Evolutionary conservation across 805 yeast species (phyloP).

Genomic region (Barnettozyma siamensis): DNA sequence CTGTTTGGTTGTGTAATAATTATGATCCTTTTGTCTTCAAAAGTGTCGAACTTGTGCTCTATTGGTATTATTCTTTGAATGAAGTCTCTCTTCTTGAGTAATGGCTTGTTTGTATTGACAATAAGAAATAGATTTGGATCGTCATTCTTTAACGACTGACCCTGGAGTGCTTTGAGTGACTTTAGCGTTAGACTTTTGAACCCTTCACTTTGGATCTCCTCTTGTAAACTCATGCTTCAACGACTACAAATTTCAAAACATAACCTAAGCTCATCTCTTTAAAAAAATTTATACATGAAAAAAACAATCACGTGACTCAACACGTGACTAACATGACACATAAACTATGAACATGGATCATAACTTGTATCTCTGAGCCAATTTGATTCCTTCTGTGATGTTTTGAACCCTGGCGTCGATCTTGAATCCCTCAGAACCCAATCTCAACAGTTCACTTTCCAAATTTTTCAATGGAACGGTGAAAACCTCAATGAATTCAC

Average conservation of each 20-base stretch:
- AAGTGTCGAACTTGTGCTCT: not conserved
- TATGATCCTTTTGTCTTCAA: slow-evolving; percentile 30
- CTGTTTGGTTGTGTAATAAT: slow-evolving; percentile 61
- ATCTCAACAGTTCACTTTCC: slow-evolving; percentile 44
- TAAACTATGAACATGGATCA: not conserved
- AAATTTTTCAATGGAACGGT: slow-evolving; percentile 57
- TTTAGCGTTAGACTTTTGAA: slow-evolving; percentile 3
- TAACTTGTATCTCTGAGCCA: slow-evolving; percentile 40
- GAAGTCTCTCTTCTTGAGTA: slow-evolving; percentile 39
- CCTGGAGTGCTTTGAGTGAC: slow-evolving; percentile 7
- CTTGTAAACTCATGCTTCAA: not conserved
- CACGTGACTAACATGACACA: not conserved
- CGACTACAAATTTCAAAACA: too few relatives aligned
- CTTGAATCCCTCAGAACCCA: slow-evolving; percentile 61
- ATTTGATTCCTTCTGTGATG: slow-evolving; percentile 71
- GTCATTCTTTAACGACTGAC: not conserved
- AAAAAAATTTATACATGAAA: slow-evolving; percentile 2
- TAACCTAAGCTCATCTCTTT: not conserved
- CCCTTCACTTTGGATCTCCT: not conserved
- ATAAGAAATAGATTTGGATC: slow-evolving; percentile 27
- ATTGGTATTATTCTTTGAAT: slow-evolving; percentile 58
- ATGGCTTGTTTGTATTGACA: slow-evolving; percentile 42
- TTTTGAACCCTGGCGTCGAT: slow-evolving; percentile 87
- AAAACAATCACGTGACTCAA: not conserved
- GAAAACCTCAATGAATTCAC: slow-evolving; percentile 90